Percentiles rank a stretch among this genome's conserved stretches.
Conservation (phyloP, 208 protist species). For the Leishmania arabica region DNA sequence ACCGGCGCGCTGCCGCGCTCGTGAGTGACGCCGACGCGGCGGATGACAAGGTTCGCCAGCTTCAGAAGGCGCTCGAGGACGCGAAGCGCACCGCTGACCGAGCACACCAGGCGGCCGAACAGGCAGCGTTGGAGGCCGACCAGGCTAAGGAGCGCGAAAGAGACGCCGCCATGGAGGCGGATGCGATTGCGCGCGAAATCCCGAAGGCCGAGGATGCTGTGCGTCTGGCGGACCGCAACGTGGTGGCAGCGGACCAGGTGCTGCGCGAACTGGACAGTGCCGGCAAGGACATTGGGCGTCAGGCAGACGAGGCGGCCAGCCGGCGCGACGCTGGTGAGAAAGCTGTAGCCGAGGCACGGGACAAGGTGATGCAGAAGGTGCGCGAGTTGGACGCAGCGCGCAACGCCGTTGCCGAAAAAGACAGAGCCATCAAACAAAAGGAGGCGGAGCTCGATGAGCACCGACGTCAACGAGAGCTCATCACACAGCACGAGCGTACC, state of each 20-base stretch:
- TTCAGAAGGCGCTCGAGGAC: slow-evolving; percentile 86
- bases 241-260: slow-evolving; percentile 60
- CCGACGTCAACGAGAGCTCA: slow-evolving; percentile 75
- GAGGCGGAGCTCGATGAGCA: slow-evolving; percentile 84
- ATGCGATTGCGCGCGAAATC: slow-evolving; percentile 69
- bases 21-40: slow-evolving; percentile 64
- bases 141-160: slow-evolving; percentile 62
- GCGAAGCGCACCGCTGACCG: slow-evolving; percentile 78
- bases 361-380: slow-evolving; percentile 48
- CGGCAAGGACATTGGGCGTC: slow-evolving; percentile 76
- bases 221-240: slow-evolving; percentile 70
- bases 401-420: slow-evolving; percentile 67
- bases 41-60: slow-evolving; percentile 88
- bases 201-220: slow-evolving; percentile 82
- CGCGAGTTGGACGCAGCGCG: slow-evolving; percentile 69
- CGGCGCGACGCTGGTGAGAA: slow-evolving; percentile 72
- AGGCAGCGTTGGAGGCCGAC: slow-evolving; percentile 73
- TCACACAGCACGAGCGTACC: slow-evolving; percentile 86
- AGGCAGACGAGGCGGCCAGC: slow-evolving; percentile 81
- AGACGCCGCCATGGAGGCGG: slow-evolving; percentile 67
- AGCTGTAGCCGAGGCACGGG: slow-evolving; percentile 69
- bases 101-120: slow-evolving; percentile 64
- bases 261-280: slow-evolving; percentile 84
- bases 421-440: slow-evolving; percentile 69
- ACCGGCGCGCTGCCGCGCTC: slow-evolving; percentile 62